Percentiles rank a stretch among this genome's conserved stretches.
phyloP scores from a whole-genome alignment of 2,329 filamentous ascomycete species.

The Rhynchosporium secalis region DNA sequence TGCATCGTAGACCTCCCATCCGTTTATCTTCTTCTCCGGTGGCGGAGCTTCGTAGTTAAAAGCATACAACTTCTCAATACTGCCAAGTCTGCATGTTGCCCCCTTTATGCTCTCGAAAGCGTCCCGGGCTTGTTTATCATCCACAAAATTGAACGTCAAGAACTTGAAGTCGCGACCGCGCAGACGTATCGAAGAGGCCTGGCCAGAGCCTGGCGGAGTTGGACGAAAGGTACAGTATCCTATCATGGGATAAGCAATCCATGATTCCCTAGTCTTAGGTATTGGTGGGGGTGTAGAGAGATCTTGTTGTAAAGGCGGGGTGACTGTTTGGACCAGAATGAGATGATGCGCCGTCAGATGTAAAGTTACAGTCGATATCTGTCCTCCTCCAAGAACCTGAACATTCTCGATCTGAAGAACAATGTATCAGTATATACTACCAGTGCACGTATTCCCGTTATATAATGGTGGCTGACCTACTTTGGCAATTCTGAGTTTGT shows the following conservation, averaged over 20 bases:
- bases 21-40: constrained; percentile 71
- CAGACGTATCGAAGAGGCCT: constrained; percentile 80
- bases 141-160: constrained; percentile 83
- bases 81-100: constrained; percentile 78
- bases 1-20: constrained; percentile 84
- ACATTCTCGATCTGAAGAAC: constrained; percentile 57
- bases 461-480: constrained; percentile 41
- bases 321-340: constrained; percentile 42
- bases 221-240: constrained; percentile 76
- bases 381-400: constrained; percentile 58
- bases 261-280: constrained; percentile 66
- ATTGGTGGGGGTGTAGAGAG: constrained; percentile 41
- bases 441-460: not conserved
- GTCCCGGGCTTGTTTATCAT: constrained; percentile 73
- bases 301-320: constrained; percentile 26
- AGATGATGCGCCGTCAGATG: constrained; percentile 64
- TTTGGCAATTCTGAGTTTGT: constrained; percentile 46
- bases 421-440: constrained; percentile 19
- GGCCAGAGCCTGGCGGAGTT: constrained; percentile 65
- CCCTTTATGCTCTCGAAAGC: constrained; percentile 83
- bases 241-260: constrained; percentile 95
- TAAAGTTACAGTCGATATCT: constrained; percentile 56
- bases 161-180: constrained; percentile 93
- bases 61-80: constrained; percentile 86
- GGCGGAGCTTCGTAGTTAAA: constrained; percentile 79